Evolutionary conservation across 73 alveolate species (phyloP).

Genomic region (Tetrahymena thermophila): DNA sequence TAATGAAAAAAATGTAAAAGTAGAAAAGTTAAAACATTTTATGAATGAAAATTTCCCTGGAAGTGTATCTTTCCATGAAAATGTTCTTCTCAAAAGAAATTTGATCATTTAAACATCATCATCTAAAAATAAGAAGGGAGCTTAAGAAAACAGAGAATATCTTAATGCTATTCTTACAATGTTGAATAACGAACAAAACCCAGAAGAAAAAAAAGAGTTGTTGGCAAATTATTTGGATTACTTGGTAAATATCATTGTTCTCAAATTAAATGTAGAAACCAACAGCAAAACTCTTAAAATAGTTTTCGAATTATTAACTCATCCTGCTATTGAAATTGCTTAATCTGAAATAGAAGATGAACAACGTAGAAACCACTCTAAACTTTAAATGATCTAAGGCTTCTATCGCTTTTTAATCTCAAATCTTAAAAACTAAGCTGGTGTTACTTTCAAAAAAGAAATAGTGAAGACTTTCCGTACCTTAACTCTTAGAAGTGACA

Average conservation of each 20-base stretch:
- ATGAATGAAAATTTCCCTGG: background rate
- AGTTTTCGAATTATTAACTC: background rate
- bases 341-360: background rate
- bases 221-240: background rate
- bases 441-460: background rate
- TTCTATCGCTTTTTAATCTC: background rate
- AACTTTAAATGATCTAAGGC: background rate
- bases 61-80: background rate
- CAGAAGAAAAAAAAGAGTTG: background rate
- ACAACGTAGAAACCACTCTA: background rate
- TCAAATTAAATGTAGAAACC: background rate
- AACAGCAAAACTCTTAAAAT: background rate
- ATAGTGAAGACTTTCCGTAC: background rate
- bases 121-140: background rate
- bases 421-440: background rate
- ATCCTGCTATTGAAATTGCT: background rate
- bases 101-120: background rate
- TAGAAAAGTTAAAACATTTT: background rate
- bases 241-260: background rate
- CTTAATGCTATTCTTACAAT: background rate
- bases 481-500: background rate
- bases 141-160: background rate
- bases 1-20: background rate
- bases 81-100: background rate
- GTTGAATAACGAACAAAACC: background rate